Base-by-base conservation (phyloP, 2,329 filamentous ascomycete species). In the Dryadomyces sulphureus region DNA sequence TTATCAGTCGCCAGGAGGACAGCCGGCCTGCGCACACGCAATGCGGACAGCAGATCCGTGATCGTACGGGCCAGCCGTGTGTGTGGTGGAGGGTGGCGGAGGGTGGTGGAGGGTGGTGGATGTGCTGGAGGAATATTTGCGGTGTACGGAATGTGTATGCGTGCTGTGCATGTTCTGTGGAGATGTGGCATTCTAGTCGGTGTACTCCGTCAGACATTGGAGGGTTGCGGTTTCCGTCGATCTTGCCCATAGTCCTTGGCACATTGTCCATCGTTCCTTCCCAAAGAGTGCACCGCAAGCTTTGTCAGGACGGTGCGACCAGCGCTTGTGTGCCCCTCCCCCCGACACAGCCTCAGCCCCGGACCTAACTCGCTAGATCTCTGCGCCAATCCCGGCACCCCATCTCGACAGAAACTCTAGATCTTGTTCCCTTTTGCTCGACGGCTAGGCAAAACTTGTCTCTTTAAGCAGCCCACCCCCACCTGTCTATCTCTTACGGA, bases 1-100 rank as follows among this genome's bases (percentile, higher is more conserved):
- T 54, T 53, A 54, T 53, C 51, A 49, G 49, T 49, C 5, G 38
- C 20, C 7, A 38, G 20, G 38, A 8, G 8, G 42, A 34, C 42
- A 41, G 39, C 24, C n/a, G 38, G 7, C 38, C 12, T 22, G 39
- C 25, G 16, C 27, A 32, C 27, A 30, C 12, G 27, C 27, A 14
- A 32, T 32, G 27, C 27, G 27, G 11, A 32, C 3, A 14, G 11
- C 11, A 32, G 9, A 32, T 12, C 9, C 11, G 11, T 32, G 27
- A 32, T 36, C 34, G 34, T 36, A 36, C n/a, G 34, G 17, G 25
- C 7, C 9, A 32, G 27, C n/a, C n/a, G n/a, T n/a, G n/a, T n/a
- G n/a, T n/a, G 27, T 32, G 27, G 27, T 32, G 27, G 9, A 32
- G 27, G n/a, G n/a, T n/a, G n/a, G n/a, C n/a, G n/a, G n/a, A n/a